These are phyloP conservation scores for Mortierella sp. DNA, from an alignment of 371 early-diverging fungal genomes.

Conservation along the genomic window DNA sequence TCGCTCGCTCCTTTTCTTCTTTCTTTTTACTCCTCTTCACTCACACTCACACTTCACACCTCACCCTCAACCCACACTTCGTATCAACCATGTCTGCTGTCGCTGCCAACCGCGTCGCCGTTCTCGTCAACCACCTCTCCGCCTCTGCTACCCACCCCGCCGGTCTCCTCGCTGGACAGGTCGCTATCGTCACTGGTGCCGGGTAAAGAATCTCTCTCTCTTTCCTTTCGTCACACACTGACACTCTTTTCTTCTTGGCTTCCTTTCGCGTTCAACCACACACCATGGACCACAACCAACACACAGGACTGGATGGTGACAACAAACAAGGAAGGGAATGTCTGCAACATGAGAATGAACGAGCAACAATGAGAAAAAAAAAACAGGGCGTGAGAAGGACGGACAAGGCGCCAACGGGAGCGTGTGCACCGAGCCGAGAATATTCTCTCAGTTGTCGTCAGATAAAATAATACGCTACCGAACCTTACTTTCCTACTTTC, in stretches of 20 bases:
- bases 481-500: not conserved
- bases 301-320: not conserved
- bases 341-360: not conserved
- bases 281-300: not conserved
- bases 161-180: constrained; percentile 80
- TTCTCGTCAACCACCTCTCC: constrained; percentile 58
- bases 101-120: constrained; percentile 50
- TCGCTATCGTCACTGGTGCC: constrained; percentile 87
- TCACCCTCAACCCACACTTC: not conserved
- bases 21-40: not conserved
- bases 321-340: not conserved
- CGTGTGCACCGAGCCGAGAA: constrained; percentile 8
- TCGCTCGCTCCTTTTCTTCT: not conserved
- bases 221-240: not conserved
- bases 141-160: constrained; percentile 59
- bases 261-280: not conserved
- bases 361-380: not conserved
- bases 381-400: not conserved
- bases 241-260: not conserved
- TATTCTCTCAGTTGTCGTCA: not conserved
- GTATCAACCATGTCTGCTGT: constrained; percentile 42
- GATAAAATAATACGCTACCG: constrained; percentile 3
- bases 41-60: no score
- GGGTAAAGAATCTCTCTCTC: constrained; percentile 62
- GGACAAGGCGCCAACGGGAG: not conserved